A percentile compares a stretch with the other conserved stretches of the same genome.
Conservation (phyloP, 768 basidiomycete species). For the Serendipita sp. region DNA sequence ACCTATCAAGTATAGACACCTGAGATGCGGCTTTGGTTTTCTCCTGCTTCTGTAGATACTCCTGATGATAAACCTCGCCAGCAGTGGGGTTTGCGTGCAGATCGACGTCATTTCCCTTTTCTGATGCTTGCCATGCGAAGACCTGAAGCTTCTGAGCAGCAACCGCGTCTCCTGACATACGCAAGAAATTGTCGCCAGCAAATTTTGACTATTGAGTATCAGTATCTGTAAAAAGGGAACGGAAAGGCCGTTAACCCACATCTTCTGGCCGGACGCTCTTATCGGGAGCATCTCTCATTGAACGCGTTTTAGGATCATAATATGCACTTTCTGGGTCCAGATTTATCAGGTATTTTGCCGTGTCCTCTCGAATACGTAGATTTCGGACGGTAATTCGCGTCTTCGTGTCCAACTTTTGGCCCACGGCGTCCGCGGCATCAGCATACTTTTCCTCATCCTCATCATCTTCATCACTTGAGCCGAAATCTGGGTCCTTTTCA, state of each 20-base stretch:
- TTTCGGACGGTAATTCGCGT: constrained; percentile 97
- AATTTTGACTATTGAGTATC: constrained; percentile 49
- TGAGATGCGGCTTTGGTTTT: constrained; percentile 75
- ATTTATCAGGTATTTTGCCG: constrained; percentile 96
- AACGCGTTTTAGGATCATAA: constrained; percentile 98
- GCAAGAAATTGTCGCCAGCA: constrained; percentile 92
- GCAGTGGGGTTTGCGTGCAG: constrained; percentile 93
- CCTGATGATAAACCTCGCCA: constrained; percentile 77
- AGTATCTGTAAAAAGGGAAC: neutral
- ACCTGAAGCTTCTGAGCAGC: constrained; percentile 85
- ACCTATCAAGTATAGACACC: constrained; percentile 76
- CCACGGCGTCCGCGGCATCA: constrained; percentile 92
- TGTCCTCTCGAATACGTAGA: constrained; percentile 95
- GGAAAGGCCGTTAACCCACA: constrained; percentile 29
- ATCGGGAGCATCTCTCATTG: constrained; percentile 93
- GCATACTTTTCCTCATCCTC: constrained; percentile 97
- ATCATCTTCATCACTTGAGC: constrained; percentile 89
- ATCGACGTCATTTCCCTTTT: constrained; percentile 87
- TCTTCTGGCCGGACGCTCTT: constrained; percentile 71
- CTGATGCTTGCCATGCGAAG: constrained; percentile 93
- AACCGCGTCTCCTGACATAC: constrained; percentile 80
- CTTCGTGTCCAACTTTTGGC: constrained; percentile 95
- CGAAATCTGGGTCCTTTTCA: constrained; percentile 77
- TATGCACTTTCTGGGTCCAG: constrained; percentile 90
- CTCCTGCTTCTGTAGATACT: constrained; percentile 87